A percentile compares a stretch with the other conserved stretches of the same genome.
Conservation (phyloP, 352 stramenopile genomes). For the Peronospora belbahrii region DNA sequence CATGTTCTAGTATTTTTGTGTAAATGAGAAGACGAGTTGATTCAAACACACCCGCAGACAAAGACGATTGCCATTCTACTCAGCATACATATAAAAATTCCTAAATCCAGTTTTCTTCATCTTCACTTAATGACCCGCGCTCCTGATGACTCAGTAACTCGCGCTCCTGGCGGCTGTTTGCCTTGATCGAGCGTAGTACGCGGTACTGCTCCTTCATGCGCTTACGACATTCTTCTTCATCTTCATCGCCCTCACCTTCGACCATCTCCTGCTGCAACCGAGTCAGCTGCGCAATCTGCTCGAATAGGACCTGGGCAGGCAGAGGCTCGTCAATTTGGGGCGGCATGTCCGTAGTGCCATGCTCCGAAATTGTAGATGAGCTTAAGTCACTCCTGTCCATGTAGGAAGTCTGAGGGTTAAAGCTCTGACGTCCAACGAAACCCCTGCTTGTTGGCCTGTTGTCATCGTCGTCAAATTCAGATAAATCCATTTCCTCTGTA, state of each 20-base stretch:
- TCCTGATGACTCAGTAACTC: conserved; percentile 4
- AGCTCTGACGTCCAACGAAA: conserved; percentile 2
- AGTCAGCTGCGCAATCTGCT: conserved; percentile 50
- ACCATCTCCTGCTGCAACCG: conserved; percentile 46
- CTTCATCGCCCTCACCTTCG: conserved; percentile 31
- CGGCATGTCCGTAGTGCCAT: conserved; percentile 3
- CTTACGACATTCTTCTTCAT: conserved; percentile 40
- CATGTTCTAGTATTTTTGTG: no score
- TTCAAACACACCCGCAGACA: not conserved
- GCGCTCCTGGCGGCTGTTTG: conserved; percentile 11
- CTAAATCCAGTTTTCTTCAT: conserved; percentile 22
- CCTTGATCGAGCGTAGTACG: conserved; percentile 41
- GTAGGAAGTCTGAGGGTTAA: conserved; percentile 17
- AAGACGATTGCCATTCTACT: not conserved
- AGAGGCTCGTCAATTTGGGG: conserved; percentile 31
- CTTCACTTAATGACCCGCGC: conserved; percentile 11
- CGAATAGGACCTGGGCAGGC: conserved; percentile 30
- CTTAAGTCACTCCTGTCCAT: conserved; percentile 22
- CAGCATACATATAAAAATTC: not conserved
- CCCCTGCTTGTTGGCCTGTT: not conserved
- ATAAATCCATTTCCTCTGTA: conserved; percentile 36
- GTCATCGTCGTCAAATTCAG: conserved; percentile 31
- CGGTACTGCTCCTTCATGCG: conserved; percentile 59
- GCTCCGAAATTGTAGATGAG: conserved; percentile 24
- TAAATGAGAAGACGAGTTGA: not conserved